phyloP scores from a whole-genome alignment of 108 stramenopile species.

The Pseudonitzschia multiseries region DNA sequence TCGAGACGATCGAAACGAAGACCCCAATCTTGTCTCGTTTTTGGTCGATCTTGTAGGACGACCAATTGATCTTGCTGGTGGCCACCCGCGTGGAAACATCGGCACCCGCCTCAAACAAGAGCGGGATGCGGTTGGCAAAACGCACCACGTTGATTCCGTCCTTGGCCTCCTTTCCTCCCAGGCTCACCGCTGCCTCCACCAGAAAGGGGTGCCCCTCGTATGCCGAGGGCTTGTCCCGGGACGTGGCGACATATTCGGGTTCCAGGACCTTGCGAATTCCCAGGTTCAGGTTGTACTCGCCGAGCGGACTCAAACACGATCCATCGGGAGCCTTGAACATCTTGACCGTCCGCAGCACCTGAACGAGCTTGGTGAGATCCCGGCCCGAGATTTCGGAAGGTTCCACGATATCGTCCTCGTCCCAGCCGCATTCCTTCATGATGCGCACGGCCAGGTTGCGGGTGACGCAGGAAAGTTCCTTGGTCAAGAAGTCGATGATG shows the following conservation, averaged over 20 bases:
- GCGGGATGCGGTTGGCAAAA: slow-evolving; percentile 97
- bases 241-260: slow-evolving; percentile 87
- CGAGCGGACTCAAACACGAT: slow-evolving; percentile 87
- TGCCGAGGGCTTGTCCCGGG: slow-evolving; percentile 68
- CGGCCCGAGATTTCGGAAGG: slow-evolving; percentile 59
- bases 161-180: slow-evolving; percentile 89
- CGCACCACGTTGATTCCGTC: slow-evolving; percentile 93
- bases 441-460: slow-evolving; percentile 63
- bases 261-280: slow-evolving; percentile 93
- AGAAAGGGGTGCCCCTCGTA: slow-evolving; percentile 96
- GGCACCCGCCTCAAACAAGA: slow-evolving; percentile 94
- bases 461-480: slow-evolving; percentile 72
- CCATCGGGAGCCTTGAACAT: slow-evolving; percentile 92
- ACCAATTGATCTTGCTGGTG: slow-evolving; percentile 87
- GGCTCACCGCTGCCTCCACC: slow-evolving; percentile 95
- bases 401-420: slow-evolving; percentile 28
- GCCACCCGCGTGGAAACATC: slow-evolving; percentile 94
- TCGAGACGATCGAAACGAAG: slow-evolving; percentile 94
- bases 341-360: slow-evolving; percentile 74
- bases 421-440: slow-evolving; percentile 56
- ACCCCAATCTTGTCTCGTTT: slow-evolving; percentile 93
- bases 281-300: slow-evolving; percentile 97
- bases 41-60: slow-evolving; percentile 93
- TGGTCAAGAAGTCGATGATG: slow-evolving; percentile 71
- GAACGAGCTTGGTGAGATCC: slow-evolving; percentile 82